Percentiles rank a stretch among this genome's conserved stretches.
phyloP scores from a whole-genome alignment of 2,329 filamentous ascomycete genomes.

The Aspergillus tubingensis region DNA sequence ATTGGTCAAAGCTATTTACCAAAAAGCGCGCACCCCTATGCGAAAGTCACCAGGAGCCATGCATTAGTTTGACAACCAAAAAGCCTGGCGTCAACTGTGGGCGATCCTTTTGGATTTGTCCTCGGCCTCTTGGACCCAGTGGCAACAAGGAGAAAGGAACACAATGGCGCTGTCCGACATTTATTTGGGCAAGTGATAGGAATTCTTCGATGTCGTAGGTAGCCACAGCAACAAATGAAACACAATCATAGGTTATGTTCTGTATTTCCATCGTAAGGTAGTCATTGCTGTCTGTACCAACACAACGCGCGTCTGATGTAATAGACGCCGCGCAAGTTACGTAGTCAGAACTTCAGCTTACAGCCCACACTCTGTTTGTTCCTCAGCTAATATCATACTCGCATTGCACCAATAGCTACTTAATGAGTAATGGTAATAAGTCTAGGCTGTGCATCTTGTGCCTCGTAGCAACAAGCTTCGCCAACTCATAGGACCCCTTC shows the following conservation, averaged over 20 bases:
- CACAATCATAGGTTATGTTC: no score
- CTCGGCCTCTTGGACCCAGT: slow-evolving; percentile 78
- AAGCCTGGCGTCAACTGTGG: slow-evolving; percentile 83
- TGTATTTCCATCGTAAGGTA: not conserved
- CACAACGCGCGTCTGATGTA: no score
- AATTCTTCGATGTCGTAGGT: slow-evolving; percentile 37
- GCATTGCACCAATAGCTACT: no score
- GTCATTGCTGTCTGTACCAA: not conserved
- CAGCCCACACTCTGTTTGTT: no score
- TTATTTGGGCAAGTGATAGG: slow-evolving; percentile 71
- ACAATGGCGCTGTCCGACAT: slow-evolving; percentile 84
- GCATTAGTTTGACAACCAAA: slow-evolving; percentile 79
- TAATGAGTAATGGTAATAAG: no score
- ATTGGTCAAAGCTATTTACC: slow-evolving; percentile 81
- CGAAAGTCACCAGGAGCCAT: slow-evolving; percentile 80
- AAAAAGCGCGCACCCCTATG: slow-evolving; percentile 75
- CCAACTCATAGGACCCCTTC: no score
- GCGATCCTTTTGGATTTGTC: slow-evolving; percentile 67
- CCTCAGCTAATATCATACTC: no score
- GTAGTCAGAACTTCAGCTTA: no score
- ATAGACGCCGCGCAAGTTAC: no score
- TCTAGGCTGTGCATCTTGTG: no score
- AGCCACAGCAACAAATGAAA: not conserved
- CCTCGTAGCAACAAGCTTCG: no score
- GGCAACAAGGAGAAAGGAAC: slow-evolving; percentile 82